Base-by-base conservation (phyloP, 2,329 filamentous ascomycete species). In the Trichoderma harzianum region DNA sequence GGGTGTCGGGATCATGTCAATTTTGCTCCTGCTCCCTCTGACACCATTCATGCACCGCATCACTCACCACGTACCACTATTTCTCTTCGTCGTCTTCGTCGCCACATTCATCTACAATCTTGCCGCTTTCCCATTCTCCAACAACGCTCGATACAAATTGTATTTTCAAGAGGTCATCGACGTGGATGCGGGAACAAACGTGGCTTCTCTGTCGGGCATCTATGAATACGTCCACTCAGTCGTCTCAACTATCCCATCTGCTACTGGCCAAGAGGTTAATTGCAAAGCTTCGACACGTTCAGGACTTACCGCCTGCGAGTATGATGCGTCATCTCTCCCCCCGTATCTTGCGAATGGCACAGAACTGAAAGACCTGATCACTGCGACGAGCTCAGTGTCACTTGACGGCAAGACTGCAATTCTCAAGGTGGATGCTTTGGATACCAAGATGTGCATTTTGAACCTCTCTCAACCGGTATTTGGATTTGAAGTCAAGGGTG, bases 21-120 rank as follows among this genome's bases (percentile, higher is more conserved):
- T 93, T 1, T 78, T 97, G 1, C 78, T 97, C 0, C 82, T 98
- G 21, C 84, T 93, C 1, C 96, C 96, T 0, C 80, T 94, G 3
- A 88, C 91, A 0, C 96, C 96, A 0, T 97, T 97, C 78, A 86
- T 97, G 53, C 95, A 98, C 79, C 91, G 95, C 57, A 89, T 96
- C 74, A 93, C 91, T 1, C 92, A 92, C 78, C 94, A 97, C 72
- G 80, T 98, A 5, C 95, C 96, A 0, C 83, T 91, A 0, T 90
- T 97, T 76, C 81, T 98, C 18, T 85, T 97, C 32, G 78, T 91
- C 14, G 83, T 97, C 10, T 93, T 94, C 73, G 78, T 89, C 28
- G 93, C 86, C 34, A 97, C 94, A 1, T 83, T 97, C 32, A 87
- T 95, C 70, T 98, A 97, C 84, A 97, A 97, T 78, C 87, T 98